Base-by-base conservation (phyloP, 2,329 filamentous ascomycete species). In the Ceratocystis alfenasii region DNA sequence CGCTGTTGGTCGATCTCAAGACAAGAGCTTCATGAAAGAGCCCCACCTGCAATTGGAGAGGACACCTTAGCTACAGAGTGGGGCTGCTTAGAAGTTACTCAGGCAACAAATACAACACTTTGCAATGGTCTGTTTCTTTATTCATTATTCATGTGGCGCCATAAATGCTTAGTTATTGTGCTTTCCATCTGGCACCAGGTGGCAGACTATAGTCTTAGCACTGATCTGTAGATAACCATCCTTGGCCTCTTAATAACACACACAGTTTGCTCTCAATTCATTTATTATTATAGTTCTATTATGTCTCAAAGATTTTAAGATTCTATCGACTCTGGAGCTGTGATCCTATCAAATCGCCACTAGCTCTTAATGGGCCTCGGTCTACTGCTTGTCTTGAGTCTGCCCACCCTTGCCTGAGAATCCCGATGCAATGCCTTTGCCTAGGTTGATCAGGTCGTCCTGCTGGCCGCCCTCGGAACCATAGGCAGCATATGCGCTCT, bases 401-500 rank as follows among this genome's bases (percentile, higher is more conserved):
- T 60, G 10, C 22, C 44, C 50, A 15, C 57, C 63, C 46, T 41
- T 64, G 41, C 50, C 62, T 15, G 48, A 33, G 44, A 68, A 68
- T 8, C 67, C 65, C 20, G 57, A 65, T 30, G 65, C 67, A 60
- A 63, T 45, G 8, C 64, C 64, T 55, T 64, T 69, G 25, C 67
- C 70, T 15, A 70, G 65, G 12, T 68, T 65, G n/a, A 60, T 30
- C 30, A 70, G 30, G 53, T 68, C 50, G 22, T 64, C 50, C 69
- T 68, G 64, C 55, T 70, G 71, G 20, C 65, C 69, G 15, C 64
- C 67, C 25, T 69, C 69, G n/a, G 67, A 67, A 8, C 66, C 63
- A 67, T 72, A 75, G 2, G 68, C 73, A 30, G 70, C 67, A n/a
- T 74, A 73, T 4, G 74, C 73, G 28, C 70, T 69, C 61, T 70